Evolutionary conservation across 352 stramenopile genomes (phyloP).

Genomic region (Globisporangium megalacanthum): DNA sequence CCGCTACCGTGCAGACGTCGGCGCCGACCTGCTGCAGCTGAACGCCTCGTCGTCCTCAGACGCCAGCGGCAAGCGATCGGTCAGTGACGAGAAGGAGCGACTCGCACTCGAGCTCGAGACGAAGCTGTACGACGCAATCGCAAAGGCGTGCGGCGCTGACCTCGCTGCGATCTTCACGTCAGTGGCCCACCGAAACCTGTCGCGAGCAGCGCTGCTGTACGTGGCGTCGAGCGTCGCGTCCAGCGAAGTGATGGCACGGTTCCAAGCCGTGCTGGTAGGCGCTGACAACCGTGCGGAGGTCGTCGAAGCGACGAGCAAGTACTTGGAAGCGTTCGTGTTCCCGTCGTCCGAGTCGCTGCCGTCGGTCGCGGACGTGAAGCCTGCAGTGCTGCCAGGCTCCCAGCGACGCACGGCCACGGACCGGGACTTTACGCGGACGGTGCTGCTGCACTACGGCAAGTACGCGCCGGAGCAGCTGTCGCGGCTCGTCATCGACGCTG

Average conservation of each 20-base stretch:
- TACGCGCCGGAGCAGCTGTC: slow-evolving; percentile 72
- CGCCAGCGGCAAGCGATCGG: neutral
- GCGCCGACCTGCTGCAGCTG: slow-evolving; percentile 38
- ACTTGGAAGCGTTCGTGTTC: slow-evolving; percentile 79
- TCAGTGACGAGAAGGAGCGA: slow-evolving; percentile 36
- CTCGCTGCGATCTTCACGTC: slow-evolving; percentile 61
- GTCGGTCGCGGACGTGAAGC: slow-evolving; percentile 3
- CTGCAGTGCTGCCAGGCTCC: neutral
- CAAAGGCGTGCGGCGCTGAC: slow-evolving; percentile 54
- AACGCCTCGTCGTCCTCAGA: neutral
- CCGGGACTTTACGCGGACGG: slow-evolving; percentile 48
- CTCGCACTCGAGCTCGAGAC: slow-evolving; percentile 67
- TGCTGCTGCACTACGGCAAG: slow-evolving; percentile 67
- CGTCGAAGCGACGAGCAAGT: slow-evolving; percentile 49
- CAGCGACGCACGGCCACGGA: neutral
- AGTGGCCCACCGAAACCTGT: slow-evolving; percentile 44
- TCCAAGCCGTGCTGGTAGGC: slow-evolving; percentile 38
- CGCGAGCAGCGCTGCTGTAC: slow-evolving; percentile 58
- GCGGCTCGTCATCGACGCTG: slow-evolving; percentile 64
- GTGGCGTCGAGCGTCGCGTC: slow-evolving; percentile 64
- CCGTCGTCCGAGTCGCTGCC: slow-evolving; percentile 26
- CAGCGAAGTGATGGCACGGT: slow-evolving; percentile 45
- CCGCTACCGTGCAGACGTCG: slow-evolving; percentile 79
- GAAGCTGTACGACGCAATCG: slow-evolving; percentile 67
- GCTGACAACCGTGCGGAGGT: slow-evolving; percentile 42